A percentile compares a stretch with the other conserved stretches of the same genome.
Evolutionary conservation across 129 eudicot species (phyloP).

Genomic region (Helichrysum umbraculigerum): DNA sequence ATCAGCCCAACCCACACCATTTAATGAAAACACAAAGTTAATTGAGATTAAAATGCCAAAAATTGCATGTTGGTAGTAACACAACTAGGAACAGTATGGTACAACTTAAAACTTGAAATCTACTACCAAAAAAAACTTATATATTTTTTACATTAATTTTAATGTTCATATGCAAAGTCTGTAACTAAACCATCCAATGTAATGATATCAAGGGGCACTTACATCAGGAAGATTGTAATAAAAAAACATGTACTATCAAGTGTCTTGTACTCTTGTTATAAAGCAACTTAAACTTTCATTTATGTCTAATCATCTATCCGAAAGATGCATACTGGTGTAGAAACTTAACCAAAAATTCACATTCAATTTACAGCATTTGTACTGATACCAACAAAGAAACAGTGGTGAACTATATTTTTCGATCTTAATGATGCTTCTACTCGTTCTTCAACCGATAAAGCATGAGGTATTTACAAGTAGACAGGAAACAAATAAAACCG

Average conservation of each 20-base stretch:
- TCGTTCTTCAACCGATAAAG: not conserved
- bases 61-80: slow-evolving; percentile 2
- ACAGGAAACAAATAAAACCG: not conserved
- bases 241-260: not conserved
- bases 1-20: not conserved
- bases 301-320: not conserved
- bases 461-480: not conserved
- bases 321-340: not conserved
- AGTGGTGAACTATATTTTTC: too few species aligned
- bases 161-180: not conserved
- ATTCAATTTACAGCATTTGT: too few species aligned
- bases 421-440: not conserved
- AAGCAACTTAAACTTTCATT: slow-evolving; percentile 3
- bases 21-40: not conserved
- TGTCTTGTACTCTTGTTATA: not conserved
- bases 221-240: not conserved
- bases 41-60: not conserved
- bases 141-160: not conserved
- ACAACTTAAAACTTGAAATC: not conserved
- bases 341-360: not conserved
- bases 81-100: not conserved
- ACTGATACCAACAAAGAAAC: too few species aligned
- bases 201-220: not conserved
- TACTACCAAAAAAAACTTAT: not conserved
- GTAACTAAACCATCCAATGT: slow-evolving; percentile 15